Evolutionary conservation across 352 stramenopile genomes (phyloP).

Genomic region (Aphanomyces stellatus): DNA sequence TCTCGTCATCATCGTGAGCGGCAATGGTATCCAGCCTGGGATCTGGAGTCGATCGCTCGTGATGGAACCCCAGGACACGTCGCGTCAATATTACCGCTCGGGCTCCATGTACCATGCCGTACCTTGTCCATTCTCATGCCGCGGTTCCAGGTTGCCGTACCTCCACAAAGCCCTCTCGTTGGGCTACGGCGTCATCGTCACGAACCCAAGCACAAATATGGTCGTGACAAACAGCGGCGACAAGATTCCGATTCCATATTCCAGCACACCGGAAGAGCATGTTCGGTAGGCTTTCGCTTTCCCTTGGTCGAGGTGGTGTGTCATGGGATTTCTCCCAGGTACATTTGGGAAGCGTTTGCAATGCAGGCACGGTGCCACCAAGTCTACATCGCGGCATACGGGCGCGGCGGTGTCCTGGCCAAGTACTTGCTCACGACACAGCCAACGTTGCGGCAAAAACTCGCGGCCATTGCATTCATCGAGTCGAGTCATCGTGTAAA

Average conservation of each 20-base stretch:
- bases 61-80: constrained; percentile 52
- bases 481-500: constrained; percentile 73
- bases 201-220: constrained; percentile 72
- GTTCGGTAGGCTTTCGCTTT: constrained; percentile 26
- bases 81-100: constrained; percentile 77
- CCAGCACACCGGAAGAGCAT: constrained; percentile 66
- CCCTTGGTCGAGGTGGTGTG: background rate
- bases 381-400: constrained; percentile 76
- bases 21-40: constrained; percentile 76
- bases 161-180: constrained; percentile 68
- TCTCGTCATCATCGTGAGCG: constrained; percentile 68
- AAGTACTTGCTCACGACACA: constrained; percentile 74
- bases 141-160: constrained; percentile 43
- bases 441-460: constrained; percentile 44
- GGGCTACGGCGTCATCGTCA: constrained; percentile 73
- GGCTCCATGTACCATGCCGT: constrained; percentile 47
- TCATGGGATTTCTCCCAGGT: constrained; percentile 17
- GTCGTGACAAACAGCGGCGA: constrained; percentile 48
- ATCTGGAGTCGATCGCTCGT: constrained; percentile 82
- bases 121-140: background rate
- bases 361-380: constrained; percentile 53
- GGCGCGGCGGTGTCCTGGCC: constrained; percentile 50
- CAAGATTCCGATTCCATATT: constrained; percentile 69
- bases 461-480: constrained; percentile 70
- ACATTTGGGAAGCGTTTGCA: constrained; percentile 81